phyloP scores from a whole-genome alignment of 2,329 filamentous ascomycete species.

The Alternaria burnsii region DNA sequence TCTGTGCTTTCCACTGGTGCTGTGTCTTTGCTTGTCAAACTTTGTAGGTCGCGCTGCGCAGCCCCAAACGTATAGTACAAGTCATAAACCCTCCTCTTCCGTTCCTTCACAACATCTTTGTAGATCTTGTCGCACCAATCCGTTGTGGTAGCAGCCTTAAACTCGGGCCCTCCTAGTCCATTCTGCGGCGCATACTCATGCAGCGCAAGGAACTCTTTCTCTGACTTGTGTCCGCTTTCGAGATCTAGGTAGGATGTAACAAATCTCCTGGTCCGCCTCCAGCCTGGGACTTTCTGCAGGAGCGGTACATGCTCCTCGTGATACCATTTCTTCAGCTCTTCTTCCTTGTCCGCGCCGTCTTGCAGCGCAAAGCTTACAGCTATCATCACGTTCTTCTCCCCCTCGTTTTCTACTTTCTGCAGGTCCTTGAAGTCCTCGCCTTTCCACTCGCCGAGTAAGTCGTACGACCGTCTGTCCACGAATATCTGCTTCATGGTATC shows the following conservation, averaged over 20 bases:
- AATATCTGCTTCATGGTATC: constrained; percentile 71
- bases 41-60: constrained; percentile 72
- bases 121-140: constrained; percentile 68
- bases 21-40: constrained; percentile 60
- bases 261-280: constrained; percentile 77
- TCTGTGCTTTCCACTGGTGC: constrained; percentile 63
- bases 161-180: constrained; percentile 70
- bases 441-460: constrained; percentile 66
- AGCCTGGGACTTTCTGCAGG: constrained; percentile 78
- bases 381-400: constrained; percentile 65
- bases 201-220: constrained; percentile 68
- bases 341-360: constrained; percentile 60
- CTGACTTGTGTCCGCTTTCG: constrained; percentile 47
- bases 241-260: constrained; percentile 67
- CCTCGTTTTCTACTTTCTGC: constrained; percentile 67
- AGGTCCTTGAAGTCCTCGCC: constrained; percentile 66
- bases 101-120: constrained; percentile 65
- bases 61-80: constrained; percentile 84
- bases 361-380: constrained; percentile 68
- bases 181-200: constrained; percentile 77
- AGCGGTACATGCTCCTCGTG: constrained; percentile 76
- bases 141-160: constrained; percentile 69
- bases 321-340: constrained; percentile 74
- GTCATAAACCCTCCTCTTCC: constrained; percentile 69
- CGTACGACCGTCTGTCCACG: constrained; percentile 76